phyloP scores from a whole-genome alignment of 2,329 filamentous ascomycete genomes.

The Talaromyces sp. region DNA sequence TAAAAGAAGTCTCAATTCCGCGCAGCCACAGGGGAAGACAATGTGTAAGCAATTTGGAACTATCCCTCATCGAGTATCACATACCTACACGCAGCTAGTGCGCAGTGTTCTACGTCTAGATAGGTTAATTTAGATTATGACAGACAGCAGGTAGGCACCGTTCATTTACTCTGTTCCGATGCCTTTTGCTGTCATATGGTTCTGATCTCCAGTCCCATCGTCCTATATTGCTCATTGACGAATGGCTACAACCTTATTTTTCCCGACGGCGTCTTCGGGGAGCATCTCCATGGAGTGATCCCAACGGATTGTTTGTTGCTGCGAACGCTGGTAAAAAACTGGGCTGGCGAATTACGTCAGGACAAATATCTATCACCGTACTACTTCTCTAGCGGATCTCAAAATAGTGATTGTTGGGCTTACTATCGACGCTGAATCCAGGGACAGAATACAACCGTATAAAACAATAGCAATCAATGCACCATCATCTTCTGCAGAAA shows the following conservation, averaged over 20 bases:
- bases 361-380: background rate
- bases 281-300: background rate
- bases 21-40: too few species aligned
- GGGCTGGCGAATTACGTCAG: slow-evolving; percentile 8
- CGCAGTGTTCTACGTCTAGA: too few species aligned
- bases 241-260: background rate
- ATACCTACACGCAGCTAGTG: too few species aligned
- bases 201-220: background rate
- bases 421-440: slow-evolving; percentile 1
- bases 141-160: background rate
- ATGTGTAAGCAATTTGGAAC: too few species aligned
- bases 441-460: background rate
- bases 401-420: background rate
- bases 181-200: background rate
- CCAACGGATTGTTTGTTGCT: background rate
- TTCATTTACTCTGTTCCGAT: background rate
- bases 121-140: too few species aligned
- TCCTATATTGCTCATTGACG: background rate
- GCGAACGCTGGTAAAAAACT: background rate
- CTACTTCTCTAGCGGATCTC: slow-evolving; percentile 1
- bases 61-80: too few species aligned
- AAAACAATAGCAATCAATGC: background rate
- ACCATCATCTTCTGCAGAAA: too few species aligned
- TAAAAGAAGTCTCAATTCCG: too few species aligned
- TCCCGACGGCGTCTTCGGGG: background rate